Evolutionary conservation across 768 basidiomycete genomes (phyloP).

Genomic region (Tricholoma saponaceum): DNA sequence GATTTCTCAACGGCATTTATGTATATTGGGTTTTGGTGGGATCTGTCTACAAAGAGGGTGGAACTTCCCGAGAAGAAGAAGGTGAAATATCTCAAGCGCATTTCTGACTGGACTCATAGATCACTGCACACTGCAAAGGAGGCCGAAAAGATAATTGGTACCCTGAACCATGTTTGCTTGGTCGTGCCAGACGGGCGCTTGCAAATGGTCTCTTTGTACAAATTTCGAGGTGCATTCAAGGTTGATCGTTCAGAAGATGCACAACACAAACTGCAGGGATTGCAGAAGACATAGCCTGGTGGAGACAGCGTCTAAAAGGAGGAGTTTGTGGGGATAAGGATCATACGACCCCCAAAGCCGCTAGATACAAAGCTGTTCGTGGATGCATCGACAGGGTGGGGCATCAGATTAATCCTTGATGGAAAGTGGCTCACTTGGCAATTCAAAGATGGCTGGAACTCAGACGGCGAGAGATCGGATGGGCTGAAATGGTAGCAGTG

Average conservation of each 20-base stretch:
- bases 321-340: constrained; percentile 8
- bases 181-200: constrained; percentile 26
- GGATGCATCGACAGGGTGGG: constrained; percentile 28
- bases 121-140: constrained; percentile 12
- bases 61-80: constrained; percentile 27
- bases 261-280: constrained; percentile 10
- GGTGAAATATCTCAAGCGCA: constrained; percentile 20
- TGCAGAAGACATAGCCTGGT: constrained; percentile 23
- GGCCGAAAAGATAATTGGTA: constrained; percentile 25
- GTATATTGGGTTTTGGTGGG: constrained; percentile 38
- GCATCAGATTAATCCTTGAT: constrained; percentile 19
- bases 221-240: constrained; percentile 22
- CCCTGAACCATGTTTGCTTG: constrained; percentile 31
- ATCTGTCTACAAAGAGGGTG: constrained; percentile 22
- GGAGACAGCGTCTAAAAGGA: constrained; percentile 11
- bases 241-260: constrained; percentile 8
- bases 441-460: constrained; percentile 21
- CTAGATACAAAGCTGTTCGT: constrained; percentile 21
- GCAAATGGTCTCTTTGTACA: constrained; percentile 24
- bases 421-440: constrained; percentile 31
- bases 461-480: constrained; percentile 28
- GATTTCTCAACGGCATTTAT: constrained; percentile 24
- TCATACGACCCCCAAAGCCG: constrained; percentile 11
- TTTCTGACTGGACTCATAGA: constrained; percentile 15
- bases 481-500: constrained; percentile 40